Conservation (phyloP, 345 rosid species). For the Lenwebbia sp. region DNA sequence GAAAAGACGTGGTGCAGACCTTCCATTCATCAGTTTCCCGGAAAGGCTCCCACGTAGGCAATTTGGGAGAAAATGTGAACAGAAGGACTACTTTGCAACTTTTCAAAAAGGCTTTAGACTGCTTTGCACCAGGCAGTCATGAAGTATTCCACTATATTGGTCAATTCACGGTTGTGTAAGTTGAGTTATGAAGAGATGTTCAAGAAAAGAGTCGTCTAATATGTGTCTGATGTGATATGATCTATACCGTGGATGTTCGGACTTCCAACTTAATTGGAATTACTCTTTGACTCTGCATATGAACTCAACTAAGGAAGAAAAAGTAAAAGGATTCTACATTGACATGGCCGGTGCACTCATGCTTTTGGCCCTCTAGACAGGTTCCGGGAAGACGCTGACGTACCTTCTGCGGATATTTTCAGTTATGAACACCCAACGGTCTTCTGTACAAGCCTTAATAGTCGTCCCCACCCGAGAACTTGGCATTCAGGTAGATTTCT, state of each 20-base stretch:
- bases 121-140: neutral
- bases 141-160: neutral
- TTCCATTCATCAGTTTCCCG: neutral
- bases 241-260: neutral
- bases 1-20: neutral
- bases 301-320: neutral
- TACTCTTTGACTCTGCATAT: neutral
- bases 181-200: neutral
- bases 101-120: neutral
- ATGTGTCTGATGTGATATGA: neutral
- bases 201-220: neutral
- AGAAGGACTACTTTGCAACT: neutral
- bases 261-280: neutral
- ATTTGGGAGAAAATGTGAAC: neutral
- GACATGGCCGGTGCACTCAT: neutral
- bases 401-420: constrained; percentile 65
- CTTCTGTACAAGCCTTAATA: constrained; percentile 78
- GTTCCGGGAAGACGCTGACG: constrained; percentile 92
- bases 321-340: neutral
- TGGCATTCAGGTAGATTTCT: constrained; percentile 70
- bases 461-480: constrained; percentile 92
- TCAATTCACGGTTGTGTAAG: neutral
- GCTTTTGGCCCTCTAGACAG: constrained; percentile 52
- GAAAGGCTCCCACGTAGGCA: neutral
- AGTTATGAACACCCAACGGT: constrained; percentile 44